Evolutionary conservation across 306 rosid species (phyloP), one percentile per base, ranked within the genome.

Genomic region (Vigna angularis): DNA sequence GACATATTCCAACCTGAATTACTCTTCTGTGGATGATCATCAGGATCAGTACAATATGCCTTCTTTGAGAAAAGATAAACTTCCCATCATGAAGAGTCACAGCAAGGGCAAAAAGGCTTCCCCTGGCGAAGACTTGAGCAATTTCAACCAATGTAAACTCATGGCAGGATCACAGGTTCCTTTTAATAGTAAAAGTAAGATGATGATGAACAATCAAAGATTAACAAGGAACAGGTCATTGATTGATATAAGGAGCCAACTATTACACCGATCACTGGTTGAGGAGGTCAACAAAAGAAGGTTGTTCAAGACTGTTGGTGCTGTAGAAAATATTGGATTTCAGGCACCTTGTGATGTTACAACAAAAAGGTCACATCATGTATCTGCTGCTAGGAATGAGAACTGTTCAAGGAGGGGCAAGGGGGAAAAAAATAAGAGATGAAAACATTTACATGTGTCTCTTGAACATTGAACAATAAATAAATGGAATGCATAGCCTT

Each of bases 301-400:
- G 59, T 40, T 90, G 77, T 91, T 86, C 70, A 94, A 89, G 47
- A 94, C 98, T 1, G 91, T 94, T 17, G 97, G 97, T 75, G 87
- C 91, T 3, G 93, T 94, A 55, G 93, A 94, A 77, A 82, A 86
- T 74, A 89, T 90, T 14, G 95, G 97, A n/a, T 94, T 89, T 84
- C 97, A 92, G 73, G 68, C 91, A 59, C 97, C 97, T 32, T 88
- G 78, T 75, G 92, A 86, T 26, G 84, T 78, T 81, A 79, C 93
- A 24, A 68, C 70, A 34, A 80, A 66, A 49, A 62, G 17, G 79
- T 70, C 51, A 79, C 71, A 30, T 18, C 74, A 74, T 61, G 70
- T 14, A 20, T 72, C 26, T 70, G 72, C 56, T 38, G 55, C 61
- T 64, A 12, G 67, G 26, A 47, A 26, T 47, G 36, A 45, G 44